Evolutionary conservation across 768 basidiomycete species (phyloP), one percentile per base, ranked within the genome.

Genomic region (Calocera viscosa): DNA sequence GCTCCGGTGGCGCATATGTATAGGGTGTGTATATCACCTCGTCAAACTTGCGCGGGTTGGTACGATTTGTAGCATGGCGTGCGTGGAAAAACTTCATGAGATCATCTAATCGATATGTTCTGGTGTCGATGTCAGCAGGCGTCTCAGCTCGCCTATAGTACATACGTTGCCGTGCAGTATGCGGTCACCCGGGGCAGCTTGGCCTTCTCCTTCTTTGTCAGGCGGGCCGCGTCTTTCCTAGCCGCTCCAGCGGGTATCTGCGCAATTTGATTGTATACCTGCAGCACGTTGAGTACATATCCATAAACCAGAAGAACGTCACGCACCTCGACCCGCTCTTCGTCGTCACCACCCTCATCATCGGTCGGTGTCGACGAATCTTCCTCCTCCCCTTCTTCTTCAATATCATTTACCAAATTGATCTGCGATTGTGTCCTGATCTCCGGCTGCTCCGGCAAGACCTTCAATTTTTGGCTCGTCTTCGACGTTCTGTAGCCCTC

Each of bases 1-100:
- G 41, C 53, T 64, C 24, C 26, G 66, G 40, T 19, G 65, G 47
- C 30, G 66, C 38, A 75, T 89, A 92, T 2, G 83, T 80, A 73
- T 96, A 97, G 10, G 94, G 90, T 16, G 93, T 95, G 78, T 96
- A 95, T 63, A 97, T 87, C 70, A 88, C 91, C 72, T 93, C 90
- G 78, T 96, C 94, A 69, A 96, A 94, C 63, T 88, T 80, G 74
- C 88, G 87, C 2, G 91, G 86, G 71, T 90, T 87, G 24, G 94
- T 93, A 72, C 87, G 86, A 75, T 97, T 94, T 2, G 91, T 86
- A 38, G 80, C 76, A 67, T 85, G 86, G 33, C 94, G 83, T 1
- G 94, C 91, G 70, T 88, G 84, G 73, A 96, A 90, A 76, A 95
- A 94, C 75, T 87, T 89, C 79, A 92, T 83, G 14, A 97, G 81